Evolutionary conservation across 2,329 filamentous ascomycete genomes (phyloP), one percentile per base, ranked within the genome.

Genomic region (Venturia asperata): DNA sequence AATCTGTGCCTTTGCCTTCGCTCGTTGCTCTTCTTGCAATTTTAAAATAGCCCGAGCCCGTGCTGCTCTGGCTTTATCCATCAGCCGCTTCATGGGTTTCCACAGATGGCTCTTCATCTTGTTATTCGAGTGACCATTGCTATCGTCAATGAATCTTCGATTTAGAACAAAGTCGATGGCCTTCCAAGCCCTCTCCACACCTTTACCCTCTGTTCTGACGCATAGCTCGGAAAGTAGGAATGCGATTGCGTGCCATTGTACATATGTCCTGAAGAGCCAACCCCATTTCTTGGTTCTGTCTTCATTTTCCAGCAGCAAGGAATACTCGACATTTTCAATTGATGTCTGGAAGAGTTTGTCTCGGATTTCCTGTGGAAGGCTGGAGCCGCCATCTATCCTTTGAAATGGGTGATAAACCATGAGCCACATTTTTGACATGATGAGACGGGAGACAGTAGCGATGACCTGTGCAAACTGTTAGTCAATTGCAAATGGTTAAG

Each of bases 381-480:
- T 80, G 10, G 79, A 75, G n/a, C 80, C 81, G 11, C 81, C 80
- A 34, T 85, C 82, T 42, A 82, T 81, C 63, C 86, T 83, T 41
- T 89, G 85, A 70, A 88, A 82, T 0, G 89, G 89, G 69, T 93
- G 87, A 70, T 93, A 89, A 2, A 91, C 82, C 67, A 92, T 82
- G 43, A 94, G 80, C 77, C 87, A 90, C 79, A 92, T 85, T 75
- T 92, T 93, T 63, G 87, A 86, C 76, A 92, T 84, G 67, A 92
- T 85, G 41, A 93, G 79, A 11, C 88, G 84, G 3, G 85, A 82
- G 30, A 90, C 21, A 15, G 62, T 64, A 7, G 62, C 62, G 37
- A 64, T 52, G 11, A 64, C 52, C 52, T 56, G 30, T 2, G 30
- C 7, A 27, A 56, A 3, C 9, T 11, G 27, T 56, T 37, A 56